phyloP scores from a whole-genome alignment of 352 stramenopile genomes.

The Pythium brachiatum region DNA sequence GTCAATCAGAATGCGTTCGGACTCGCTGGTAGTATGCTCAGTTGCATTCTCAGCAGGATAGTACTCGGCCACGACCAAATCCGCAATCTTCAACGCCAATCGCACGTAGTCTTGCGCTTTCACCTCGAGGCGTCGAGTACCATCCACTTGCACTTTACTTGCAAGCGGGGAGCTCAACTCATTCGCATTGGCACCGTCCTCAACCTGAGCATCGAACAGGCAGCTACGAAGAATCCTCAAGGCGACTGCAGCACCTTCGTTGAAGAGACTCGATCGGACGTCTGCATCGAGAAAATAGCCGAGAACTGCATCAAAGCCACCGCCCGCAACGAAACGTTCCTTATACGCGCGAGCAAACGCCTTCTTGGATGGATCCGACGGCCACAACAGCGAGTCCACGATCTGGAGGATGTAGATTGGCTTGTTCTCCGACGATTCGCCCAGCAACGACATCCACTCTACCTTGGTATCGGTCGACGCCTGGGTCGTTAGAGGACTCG shows the following conservation, averaged over 20 bases:
- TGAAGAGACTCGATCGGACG: slow-evolving; percentile 70
- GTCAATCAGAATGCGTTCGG: slow-evolving; percentile 79
- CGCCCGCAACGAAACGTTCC: slow-evolving; percentile 65
- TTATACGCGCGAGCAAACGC: slow-evolving; percentile 66
- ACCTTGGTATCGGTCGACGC: slow-evolving; percentile 15
- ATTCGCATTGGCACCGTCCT: slow-evolving; percentile 25
- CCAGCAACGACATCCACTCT: slow-evolving; percentile 67
- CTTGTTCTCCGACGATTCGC: slow-evolving; percentile 72
- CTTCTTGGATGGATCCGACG: slow-evolving; percentile 56
- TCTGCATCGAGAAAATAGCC: slow-evolving; percentile 78
- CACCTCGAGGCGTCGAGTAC: slow-evolving; percentile 16
- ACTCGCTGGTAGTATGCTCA: slow-evolving; percentile 34
- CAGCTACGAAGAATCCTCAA: slow-evolving; percentile 84
- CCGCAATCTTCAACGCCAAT: slow-evolving; percentile 71
- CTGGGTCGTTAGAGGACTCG: slow-evolving; percentile 2
- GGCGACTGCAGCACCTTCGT: slow-evolving; percentile 80
- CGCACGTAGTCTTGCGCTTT: slow-evolving; percentile 68
- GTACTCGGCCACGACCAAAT: slow-evolving; percentile 77
- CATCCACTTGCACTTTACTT: slow-evolving; percentile 12
- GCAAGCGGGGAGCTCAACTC: slow-evolving; percentile 6
- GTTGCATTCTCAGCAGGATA: slow-evolving; percentile 34
- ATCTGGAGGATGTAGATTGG: slow-evolving; percentile 88
- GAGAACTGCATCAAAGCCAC: slow-evolving; percentile 80
- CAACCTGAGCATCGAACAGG: slow-evolving; percentile 50
- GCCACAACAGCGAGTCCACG: slow-evolving; percentile 78